Conservation (phyloP, 2,329 filamentous ascomycete species). For the Fusarium heterosporum region DNA sequence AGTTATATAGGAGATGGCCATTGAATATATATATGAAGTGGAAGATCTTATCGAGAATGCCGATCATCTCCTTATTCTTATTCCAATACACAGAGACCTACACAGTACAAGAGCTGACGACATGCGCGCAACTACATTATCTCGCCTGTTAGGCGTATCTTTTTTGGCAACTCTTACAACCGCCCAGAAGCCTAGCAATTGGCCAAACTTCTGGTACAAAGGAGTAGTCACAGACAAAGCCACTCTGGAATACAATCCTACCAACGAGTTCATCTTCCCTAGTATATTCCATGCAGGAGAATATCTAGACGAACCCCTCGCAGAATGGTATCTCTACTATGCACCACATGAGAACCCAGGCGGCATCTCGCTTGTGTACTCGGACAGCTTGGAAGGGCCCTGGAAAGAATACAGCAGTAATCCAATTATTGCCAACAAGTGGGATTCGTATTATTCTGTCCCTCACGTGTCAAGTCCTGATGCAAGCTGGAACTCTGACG, state of each 20-base stretch:
- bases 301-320: constrained; percentile 33
- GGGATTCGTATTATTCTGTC: constrained; percentile 24
- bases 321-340: constrained; percentile 47
- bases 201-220: constrained; percentile 41
- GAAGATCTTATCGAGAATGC: not conserved
- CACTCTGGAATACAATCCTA: constrained; percentile 42
- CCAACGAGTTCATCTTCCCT: constrained; percentile 46
- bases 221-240: constrained; percentile 40
- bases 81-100: too few species aligned
- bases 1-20: not conserved
- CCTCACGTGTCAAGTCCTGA: constrained; percentile 34
- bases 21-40: not conserved
- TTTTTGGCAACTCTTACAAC: not conserved
- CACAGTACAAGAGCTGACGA: not conserved
- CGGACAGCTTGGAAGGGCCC: constrained; percentile 29
- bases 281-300: constrained; percentile 42
- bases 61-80: not conserved
- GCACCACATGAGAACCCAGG: constrained; percentile 46
- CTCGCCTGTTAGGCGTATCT: not conserved
- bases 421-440: constrained; percentile 19
- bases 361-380: constrained; percentile 41
- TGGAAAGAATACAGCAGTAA: constrained; percentile 26
- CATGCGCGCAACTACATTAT: not conserved
- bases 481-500: constrained; percentile 14
- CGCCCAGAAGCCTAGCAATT: constrained; percentile 28